Base-by-base conservation (phyloP, 805 yeast species). In the Cyberlindnera misumaiensis region DNA sequence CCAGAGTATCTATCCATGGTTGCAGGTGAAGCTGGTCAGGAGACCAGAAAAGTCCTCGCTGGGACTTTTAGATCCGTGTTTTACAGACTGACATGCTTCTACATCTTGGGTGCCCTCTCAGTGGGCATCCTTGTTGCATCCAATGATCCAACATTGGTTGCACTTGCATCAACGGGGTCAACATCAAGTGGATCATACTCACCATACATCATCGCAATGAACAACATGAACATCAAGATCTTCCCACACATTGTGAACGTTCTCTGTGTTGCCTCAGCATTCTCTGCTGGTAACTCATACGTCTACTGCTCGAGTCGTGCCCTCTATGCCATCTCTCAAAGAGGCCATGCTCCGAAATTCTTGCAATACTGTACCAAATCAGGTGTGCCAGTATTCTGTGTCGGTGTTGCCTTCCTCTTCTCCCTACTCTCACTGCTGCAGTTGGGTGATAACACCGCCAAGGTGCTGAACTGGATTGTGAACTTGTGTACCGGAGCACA, bases 1-100 rank as follows among this genome's bases (percentile, higher is more conserved):
- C 93, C 95, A 4, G 96, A 86, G 60, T 83, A 83, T 50, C 74
- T 86, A 28, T 72, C 88, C 3, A 78, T 83, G 81, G 75, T 84
- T 24, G 93, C 94, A 5, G 83, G 90, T 34, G 95, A 86, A 58
- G 73, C 81, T n/a, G 77, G 84, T 12, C 66, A 70, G 36, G 71
- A 77, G 52, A 89, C 95, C 7, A 70, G 94, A 40, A 73, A 73
- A 41, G 76, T 76, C 9, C 62, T 87, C 55, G 86, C 90, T 9
- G 70, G 68, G 25, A 94, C 94, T 1, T 84, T 79, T 64, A 78
- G 75, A 48, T 78, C 80, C 36, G 87, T 85, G 18, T 76, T 83
- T 42, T 68, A 68, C 52, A 69, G 95, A 49, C 66, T 72, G 52
- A 64, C 64, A 11, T 52, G 72, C 26, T 83, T 86, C 60, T 84